Conservation (phyloP, 2,329 filamentous ascomycete species). For the Hysterium pulicare region DNA sequence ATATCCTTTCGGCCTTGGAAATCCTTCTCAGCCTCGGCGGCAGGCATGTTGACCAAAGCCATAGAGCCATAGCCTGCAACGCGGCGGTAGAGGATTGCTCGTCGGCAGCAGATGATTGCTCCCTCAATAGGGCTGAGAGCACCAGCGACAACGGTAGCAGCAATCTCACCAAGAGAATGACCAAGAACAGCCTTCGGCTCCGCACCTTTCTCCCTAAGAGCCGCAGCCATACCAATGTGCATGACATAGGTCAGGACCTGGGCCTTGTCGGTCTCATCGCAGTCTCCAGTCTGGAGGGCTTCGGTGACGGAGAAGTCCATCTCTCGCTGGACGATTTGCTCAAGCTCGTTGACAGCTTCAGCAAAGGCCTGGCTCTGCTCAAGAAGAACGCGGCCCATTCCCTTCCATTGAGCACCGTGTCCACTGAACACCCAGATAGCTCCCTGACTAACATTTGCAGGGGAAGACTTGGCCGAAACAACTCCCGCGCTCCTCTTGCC, state of each 20-base stretch:
- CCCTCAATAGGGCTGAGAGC: conserved; percentile 35
- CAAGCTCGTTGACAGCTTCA: conserved; percentile 21
- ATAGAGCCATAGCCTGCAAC: conserved; percentile 32
- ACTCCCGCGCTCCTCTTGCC: conserved; percentile 5
- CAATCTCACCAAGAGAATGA: conserved; percentile 44
- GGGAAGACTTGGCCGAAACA: conserved; percentile 9
- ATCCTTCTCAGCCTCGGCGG: conserved; percentile 20
- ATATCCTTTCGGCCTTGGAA: conserved; percentile 22
- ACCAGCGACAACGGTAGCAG: conserved; percentile 36
- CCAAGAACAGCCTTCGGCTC: conserved; percentile 38
- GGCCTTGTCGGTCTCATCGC: conserved; percentile 25
- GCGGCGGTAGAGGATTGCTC: conserved; percentile 30
- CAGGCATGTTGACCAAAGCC: conserved; percentile 32
- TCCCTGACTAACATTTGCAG: conserved; percentile 13
- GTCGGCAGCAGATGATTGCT: conserved; percentile 30
- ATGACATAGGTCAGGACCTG: conserved; percentile 38
- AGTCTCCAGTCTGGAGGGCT: conserved; percentile 14
- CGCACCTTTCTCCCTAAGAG: conserved; percentile 30
- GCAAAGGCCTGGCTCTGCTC: conserved; percentile 19
- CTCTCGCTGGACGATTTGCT: conserved; percentile 17
- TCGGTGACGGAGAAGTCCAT: conserved; percentile 17
- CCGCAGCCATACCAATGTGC: conserved; percentile 31
- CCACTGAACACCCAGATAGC: conserved; percentile 43
- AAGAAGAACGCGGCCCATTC: conserved; percentile 42
- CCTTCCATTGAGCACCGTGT: conserved; percentile 43